Percentiles rank a stretch among this genome's conserved stretches.
Conservation (phyloP, 2,329 filamentous ascomycete genomes). For the Botrytis galanthina region DNA sequence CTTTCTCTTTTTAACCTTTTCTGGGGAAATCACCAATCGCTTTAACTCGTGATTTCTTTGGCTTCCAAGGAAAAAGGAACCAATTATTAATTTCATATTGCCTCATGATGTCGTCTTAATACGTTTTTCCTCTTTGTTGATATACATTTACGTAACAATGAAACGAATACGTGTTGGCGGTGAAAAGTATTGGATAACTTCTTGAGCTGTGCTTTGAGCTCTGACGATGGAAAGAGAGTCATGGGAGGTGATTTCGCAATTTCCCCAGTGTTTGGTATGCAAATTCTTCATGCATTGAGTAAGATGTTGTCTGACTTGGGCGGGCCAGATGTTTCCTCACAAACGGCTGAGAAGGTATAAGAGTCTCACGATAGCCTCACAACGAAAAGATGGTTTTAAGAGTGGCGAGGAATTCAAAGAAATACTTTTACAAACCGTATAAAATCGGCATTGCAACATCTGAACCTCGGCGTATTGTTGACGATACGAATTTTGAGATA, state of each 20-base stretch:
- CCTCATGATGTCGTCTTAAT: constrained; percentile 13
- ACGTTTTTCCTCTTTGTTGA: background rate
- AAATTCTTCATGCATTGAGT: constrained; percentile 9
- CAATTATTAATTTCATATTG: constrained; percentile 12
- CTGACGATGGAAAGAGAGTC: constrained; percentile 17
- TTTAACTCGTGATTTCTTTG: constrained; percentile 9
- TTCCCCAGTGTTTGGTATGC: constrained; percentile 14
- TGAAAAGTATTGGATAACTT: constrained; percentile 17
- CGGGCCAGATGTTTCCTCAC: background rate
- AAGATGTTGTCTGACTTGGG: background rate
- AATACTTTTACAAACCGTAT: background rate
- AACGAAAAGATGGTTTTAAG: background rate
- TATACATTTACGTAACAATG: constrained; percentile 20
- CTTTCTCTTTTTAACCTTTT: constrained; percentile 8
- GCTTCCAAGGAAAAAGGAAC: background rate
- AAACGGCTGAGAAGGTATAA: background rate
- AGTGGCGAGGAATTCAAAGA: background rate
- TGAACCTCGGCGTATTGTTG: background rate
- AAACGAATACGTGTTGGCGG: constrained; percentile 17
- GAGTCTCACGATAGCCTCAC: constrained; percentile 11
- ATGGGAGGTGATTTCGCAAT: constrained; percentile 15
- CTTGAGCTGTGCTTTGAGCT: constrained; percentile 12
- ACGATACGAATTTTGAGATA: background rate
- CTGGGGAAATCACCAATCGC: constrained; percentile 15
- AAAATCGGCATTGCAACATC: background rate